These are phyloP conservation scores for Grigorovia humatica DNA, from an alignment of 805 yeast species.

Conservation along the genomic window DNA sequence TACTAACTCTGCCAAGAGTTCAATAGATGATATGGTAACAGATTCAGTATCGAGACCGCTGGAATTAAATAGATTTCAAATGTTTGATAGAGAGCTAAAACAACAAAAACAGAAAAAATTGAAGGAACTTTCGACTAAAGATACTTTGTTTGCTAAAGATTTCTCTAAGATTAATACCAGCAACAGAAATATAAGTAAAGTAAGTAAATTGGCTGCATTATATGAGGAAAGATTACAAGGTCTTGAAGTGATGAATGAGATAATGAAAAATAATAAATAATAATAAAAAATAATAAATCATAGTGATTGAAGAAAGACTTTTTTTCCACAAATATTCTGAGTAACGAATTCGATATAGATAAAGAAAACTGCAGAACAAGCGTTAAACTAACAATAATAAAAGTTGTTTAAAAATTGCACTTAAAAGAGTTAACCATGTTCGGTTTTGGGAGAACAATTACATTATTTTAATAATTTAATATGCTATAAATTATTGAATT, in stretches of 20 bases:
- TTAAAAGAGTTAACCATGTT: too few species aligned
- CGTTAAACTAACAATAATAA: too few species aligned
- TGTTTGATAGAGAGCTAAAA: slow-evolving; percentile 22
- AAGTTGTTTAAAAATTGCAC: too few species aligned
- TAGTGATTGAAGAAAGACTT: too few species aligned
- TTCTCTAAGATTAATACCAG: slow-evolving; percentile 30
- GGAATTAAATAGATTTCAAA: slow-evolving; percentile 14
- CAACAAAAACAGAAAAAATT: slow-evolving; percentile 5
- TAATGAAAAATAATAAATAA: slow-evolving; percentile 14
- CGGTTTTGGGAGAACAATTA: neutral
- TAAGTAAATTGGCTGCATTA: slow-evolving; percentile 49
- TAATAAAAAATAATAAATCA: too few species aligned
- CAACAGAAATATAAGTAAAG: slow-evolving; percentile 49
- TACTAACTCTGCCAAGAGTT: neutral
- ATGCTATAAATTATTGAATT: neutral
- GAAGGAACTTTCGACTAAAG: slow-evolving; percentile 5
- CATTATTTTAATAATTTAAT: neutral
- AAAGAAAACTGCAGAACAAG: too few species aligned
- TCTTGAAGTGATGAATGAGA: slow-evolving; percentile 27
- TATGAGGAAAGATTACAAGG: slow-evolving; percentile 49
- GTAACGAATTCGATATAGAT: too few species aligned
- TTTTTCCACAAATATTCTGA: too few species aligned
- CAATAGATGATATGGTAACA: slow-evolving; percentile 6
- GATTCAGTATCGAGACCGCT: slow-evolving; percentile 3
- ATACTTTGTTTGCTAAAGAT: slow-evolving; percentile 25